These are phyloP conservation scores for Paecilomyces variotii DNA, from an alignment of 2,329 filamentous ascomycete species.

Conservation along the genomic window DNA sequence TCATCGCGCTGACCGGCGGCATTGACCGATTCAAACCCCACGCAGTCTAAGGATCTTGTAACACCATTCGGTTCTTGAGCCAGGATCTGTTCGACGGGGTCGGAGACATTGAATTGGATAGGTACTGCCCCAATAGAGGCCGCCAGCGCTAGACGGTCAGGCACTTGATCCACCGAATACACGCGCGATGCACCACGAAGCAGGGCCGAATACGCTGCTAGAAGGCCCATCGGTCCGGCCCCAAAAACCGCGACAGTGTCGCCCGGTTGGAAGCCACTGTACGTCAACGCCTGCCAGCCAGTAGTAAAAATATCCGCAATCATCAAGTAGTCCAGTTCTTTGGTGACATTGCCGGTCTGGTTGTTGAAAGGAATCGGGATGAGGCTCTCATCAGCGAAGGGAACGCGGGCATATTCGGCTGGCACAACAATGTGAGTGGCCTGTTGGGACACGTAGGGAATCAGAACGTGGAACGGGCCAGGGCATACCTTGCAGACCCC, in stretches of 20 bases:
- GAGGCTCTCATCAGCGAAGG: too few species aligned
- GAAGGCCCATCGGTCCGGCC: conserved; percentile 55
- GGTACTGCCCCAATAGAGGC: conserved; percentile 49
- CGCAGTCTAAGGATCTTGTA: conserved; percentile 57
- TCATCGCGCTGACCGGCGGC: too few species aligned
- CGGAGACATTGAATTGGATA: conserved; percentile 53
- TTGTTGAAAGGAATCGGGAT: conserved; percentile 46
- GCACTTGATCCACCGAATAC: conserved; percentile 54
- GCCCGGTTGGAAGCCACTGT: conserved; percentile 32
- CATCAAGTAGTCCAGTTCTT: conserved; percentile 43
- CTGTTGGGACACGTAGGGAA: too few species aligned
- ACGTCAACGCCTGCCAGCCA: conserved; percentile 29
- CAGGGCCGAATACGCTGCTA: conserved; percentile 56
- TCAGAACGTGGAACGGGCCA: too few species aligned
- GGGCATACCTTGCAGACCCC: conserved; percentile 35
- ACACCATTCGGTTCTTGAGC: conserved; percentile 44
- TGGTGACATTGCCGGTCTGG: conserved; percentile 25
- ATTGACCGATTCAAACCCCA: conserved; percentile 32
- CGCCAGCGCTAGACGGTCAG: conserved; percentile 50
- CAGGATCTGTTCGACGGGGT: conserved; percentile 56
- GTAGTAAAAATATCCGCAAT: conserved; percentile 33
- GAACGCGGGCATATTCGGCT: too few species aligned
- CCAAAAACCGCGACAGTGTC: conserved; percentile 58
- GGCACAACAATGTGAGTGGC: too few species aligned
- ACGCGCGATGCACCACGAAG: conserved; percentile 54